These are phyloP conservation scores for Plicaturopsis crispa DNA, from an alignment of 768 basidiomycete species.

Conservation along the genomic window DNA sequence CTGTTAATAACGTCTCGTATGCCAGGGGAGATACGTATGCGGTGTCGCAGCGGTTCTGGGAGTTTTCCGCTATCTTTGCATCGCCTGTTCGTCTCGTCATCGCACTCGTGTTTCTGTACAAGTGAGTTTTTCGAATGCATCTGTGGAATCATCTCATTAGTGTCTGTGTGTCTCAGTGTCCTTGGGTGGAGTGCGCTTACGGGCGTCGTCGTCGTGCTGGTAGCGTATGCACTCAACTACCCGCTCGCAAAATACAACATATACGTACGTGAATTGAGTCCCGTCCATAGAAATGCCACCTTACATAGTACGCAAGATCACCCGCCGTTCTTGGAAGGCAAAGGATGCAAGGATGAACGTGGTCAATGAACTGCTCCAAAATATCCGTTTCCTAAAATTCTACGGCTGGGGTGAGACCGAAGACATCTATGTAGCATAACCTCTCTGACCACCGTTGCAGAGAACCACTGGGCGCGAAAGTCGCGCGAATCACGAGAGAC, in stretches of 20 bases:
- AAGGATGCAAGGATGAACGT: conserved; percentile 62
- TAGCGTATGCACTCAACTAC: conserved; percentile 59
- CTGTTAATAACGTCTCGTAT: conserved; percentile 2
- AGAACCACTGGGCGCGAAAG: conserved; percentile 52
- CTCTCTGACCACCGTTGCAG: conserved; percentile 19
- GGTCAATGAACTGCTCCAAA: conserved; percentile 73
- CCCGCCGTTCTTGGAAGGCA: conserved; percentile 50
- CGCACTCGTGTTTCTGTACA: conserved; percentile 64
- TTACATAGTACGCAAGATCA: conserved; percentile 30
- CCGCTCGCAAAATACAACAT: conserved; percentile 63
- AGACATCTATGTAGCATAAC: not conserved
- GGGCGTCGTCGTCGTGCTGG: conserved; percentile 56
- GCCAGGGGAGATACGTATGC: conserved; percentile 63
- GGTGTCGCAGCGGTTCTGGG: conserved; percentile 67
- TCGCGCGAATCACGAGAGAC: conserved; percentile 45
- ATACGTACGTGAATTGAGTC: conserved; percentile 32
- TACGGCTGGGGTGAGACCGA: conserved; percentile 60
- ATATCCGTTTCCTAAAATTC: conserved; percentile 65
- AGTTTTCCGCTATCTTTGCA: conserved; percentile 55
- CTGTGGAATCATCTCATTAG: not conserved
- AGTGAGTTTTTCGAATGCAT: conserved; percentile 30
- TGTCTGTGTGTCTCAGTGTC: conserved; percentile 32
- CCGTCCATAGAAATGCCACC: not conserved
- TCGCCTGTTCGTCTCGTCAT: conserved; percentile 60
- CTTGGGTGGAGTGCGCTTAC: conserved; percentile 75